Base-by-base conservation (phyloP, 148 eudicot species). In the Chenopodium formosanum region DNA sequence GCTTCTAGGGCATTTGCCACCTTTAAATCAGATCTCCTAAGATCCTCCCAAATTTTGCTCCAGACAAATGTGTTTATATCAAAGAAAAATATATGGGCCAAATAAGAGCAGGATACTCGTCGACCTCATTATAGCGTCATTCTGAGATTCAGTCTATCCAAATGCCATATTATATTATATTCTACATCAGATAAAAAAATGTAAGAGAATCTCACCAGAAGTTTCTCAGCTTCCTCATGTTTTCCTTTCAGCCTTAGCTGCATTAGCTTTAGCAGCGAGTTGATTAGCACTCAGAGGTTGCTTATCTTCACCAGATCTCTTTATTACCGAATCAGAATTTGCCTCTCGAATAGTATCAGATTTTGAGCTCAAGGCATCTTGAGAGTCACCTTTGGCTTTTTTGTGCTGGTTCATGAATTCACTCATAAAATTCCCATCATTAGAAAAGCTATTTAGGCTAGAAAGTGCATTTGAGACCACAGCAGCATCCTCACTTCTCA, bases 211-310 rank as follows among this genome's bases (percentile, higher is more conserved):
- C 92, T 82, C 78, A 95, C 98, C 97, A 92, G 5, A 82, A 93
- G 91, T 80, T 83, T 92, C 4, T 91, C 94, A 70, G 99, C 97
- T 87, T 96, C 98, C 70, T 94, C 97, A 85, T 91, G 93, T 81
- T 89, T 90, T 78, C 99, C 99, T 88, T 89, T 94, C 88, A 96
- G 76, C 69, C 99, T 93, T 65, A 96, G 89, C 87, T 96, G 99
- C 89, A 96, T 23, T 60, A 56, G 91, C 97, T 89, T 96, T 96
- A 27, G 99, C 98, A 17, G 94, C 98, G 83, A 94, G 83, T 77
- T 96, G 98, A 84, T 96, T 94, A 66, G 98, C 97, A 86, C 95
- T 92, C 90, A 96, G 46, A 77, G 86, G 87, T 67, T 89, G 89
- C 78, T 88, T 82, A 81, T 83, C 85, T 72, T 85, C 86, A 62